Base-by-base conservation (phyloP, 1,284 basidiomycete genomes). In the Leucoagaricus sp. region DNA sequence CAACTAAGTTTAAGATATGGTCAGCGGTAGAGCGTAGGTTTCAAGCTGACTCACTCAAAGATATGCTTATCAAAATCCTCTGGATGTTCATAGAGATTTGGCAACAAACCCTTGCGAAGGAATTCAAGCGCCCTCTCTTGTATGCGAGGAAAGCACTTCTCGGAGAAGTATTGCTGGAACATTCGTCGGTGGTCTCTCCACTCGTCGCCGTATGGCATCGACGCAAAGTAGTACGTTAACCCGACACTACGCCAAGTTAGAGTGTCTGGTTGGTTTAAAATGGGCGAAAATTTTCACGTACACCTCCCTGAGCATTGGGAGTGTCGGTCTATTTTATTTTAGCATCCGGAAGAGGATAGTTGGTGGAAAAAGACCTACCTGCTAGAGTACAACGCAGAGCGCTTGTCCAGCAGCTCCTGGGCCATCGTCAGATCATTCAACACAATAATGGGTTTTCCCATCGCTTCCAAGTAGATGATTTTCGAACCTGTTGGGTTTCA, bases 131-230 rank as follows among this genome's bases (percentile, higher is more conserved):
- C 48, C 17, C 41, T 49, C 10, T 54, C 41, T 19, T 48, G 28
- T 31, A 31, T 48, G 6, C 38, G 44, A 1, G n/a, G 7, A 2
- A 59, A 1, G 6, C 29, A 21, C 12, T 38, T 49, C 12, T 42
- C 51, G 15, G 58, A 52, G 36, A 64, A 63, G 34, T 61, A 49
- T 33, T 61, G 36, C n/a, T 60, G 61, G 34, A 64, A 60, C n/a
- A 57, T 9, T 33, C 57, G 57, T 7, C 63, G 61, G 19, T 63
- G 60, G 21, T 44, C 46, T 31, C 60, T 36, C 61, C 63, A 64
- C 10, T 36, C 40, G 7, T 50, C 40, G 1, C 60, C 63, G 28
- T 64, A 63, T n/a, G 58, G 61, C 50, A 61, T 55, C 15, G 61
- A 28, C n/a, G 38, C 40, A 12, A 59, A 55, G 19, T 33, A n/a